phyloP scores from a whole-genome alignment of 2,329 filamentous ascomycete species.

The Sporothrix inflata region DNA sequence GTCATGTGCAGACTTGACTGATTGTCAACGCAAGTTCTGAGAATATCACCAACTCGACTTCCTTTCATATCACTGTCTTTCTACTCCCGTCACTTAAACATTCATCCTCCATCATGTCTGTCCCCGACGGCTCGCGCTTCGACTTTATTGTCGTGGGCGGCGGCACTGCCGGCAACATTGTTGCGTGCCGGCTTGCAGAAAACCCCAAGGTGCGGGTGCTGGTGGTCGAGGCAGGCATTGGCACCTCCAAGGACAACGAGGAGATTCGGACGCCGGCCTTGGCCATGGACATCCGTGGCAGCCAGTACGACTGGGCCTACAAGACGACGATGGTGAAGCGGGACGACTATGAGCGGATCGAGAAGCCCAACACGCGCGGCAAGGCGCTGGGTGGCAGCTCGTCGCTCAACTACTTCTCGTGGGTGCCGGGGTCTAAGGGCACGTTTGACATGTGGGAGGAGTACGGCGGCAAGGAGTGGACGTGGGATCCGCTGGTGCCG shows the following conservation, averaged over 20 bases:
- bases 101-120: conserved; percentile 39
- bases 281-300: conserved; percentile 57
- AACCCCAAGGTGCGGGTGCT: conserved; percentile 52
- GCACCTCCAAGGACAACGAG: conserved; percentile 53
- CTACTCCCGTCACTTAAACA: not conserved
- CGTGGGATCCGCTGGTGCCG: conserved; percentile 53
- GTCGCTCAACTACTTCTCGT: conserved; percentile 66
- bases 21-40: not conserved
- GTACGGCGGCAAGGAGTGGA: conserved; percentile 70
- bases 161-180: conserved; percentile 52
- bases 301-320: conserved; percentile 63
- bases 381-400: conserved; percentile 63
- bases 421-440: conserved; percentile 60
- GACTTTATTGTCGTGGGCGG: conserved; percentile 49
- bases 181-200: conserved; percentile 57
- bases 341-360: conserved; percentile 61
- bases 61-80: not conserved
- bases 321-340: conserved; percentile 65
- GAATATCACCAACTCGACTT: not conserved
- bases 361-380: conserved; percentile 66
- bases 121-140: conserved; percentile 43
- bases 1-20: not conserved
- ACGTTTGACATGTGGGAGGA: conserved; percentile 73
- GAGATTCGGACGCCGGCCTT: conserved; percentile 57
- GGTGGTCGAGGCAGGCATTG: conserved; percentile 53